These are phyloP conservation scores for Cryptococcus sp. DNA, from an alignment of 1,284 basidiomycete species.

Conservation along the genomic window DNA sequence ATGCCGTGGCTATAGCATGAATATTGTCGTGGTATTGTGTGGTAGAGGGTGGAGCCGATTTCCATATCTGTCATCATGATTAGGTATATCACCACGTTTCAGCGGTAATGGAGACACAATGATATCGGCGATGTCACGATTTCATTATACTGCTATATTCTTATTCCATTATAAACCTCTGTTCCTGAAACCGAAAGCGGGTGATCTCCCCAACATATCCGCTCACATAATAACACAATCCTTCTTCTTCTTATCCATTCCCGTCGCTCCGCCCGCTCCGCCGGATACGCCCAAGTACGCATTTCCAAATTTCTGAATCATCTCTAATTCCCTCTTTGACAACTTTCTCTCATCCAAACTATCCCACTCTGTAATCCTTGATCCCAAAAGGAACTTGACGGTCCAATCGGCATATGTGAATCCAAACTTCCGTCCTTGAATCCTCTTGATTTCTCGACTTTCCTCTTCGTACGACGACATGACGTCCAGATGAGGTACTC, in stretches of 20 bases:
- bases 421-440: slow-evolving; percentile 13
- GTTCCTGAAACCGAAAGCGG: too few species aligned
- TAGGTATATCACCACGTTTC: too few species aligned
- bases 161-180: too few species aligned
- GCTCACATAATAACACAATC: slow-evolving; percentile 18
- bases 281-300: slow-evolving; percentile 9
- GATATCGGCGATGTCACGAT: too few species aligned
- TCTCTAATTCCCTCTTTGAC: slow-evolving; percentile 12
- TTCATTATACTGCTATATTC: too few species aligned
- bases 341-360: slow-evolving; percentile 17
- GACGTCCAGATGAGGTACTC: slow-evolving; percentile 20
- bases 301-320: slow-evolving; percentile 20
- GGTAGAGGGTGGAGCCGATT: too few species aligned
- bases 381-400: slow-evolving; percentile 20
- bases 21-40: too few species aligned
- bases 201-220: too few species aligned
- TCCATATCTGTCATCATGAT: too few species aligned
- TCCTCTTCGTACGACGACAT: slow-evolving; percentile 22
- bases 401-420: slow-evolving; percentile 22
- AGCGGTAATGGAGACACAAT: too few species aligned
- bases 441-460: slow-evolving; percentile 12
- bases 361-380: slow-evolving; percentile 18
- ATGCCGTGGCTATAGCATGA: too few species aligned
- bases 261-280: slow-evolving; percentile 3
- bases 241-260: slow-evolving; percentile 11